Conservation (phyloP, 1,284 basidiomycete genomes). For the Hemileia vastatrix region DNA sequence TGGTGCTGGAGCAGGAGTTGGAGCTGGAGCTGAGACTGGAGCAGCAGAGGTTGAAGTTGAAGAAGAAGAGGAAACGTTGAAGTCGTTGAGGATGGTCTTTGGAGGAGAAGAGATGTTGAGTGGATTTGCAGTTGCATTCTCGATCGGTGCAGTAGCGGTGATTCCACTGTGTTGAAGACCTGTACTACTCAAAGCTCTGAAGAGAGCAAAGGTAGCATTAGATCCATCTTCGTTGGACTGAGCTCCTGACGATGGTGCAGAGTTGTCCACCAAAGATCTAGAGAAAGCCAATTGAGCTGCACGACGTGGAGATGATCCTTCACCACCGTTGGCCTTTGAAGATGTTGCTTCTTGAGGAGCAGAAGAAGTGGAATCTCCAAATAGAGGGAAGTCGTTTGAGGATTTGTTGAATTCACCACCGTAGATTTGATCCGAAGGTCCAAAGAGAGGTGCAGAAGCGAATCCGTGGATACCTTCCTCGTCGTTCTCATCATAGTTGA, state of each 20-base stretch:
- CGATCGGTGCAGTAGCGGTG: slow-evolving; percentile 24
- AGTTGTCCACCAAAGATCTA: slow-evolving; percentile 24
- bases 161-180: slow-evolving; percentile 29
- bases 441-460: neutral
- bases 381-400: slow-evolving; percentile 28
- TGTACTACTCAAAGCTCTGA: slow-evolving; percentile 28
- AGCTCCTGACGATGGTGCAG: slow-evolving; percentile 26
- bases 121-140: slow-evolving; percentile 30
- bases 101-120: slow-evolving; percentile 19
- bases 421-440: neutral
- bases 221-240: slow-evolving; percentile 7
- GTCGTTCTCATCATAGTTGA: slow-evolving; percentile 30
- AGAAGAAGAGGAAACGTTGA: slow-evolving; percentile 23
- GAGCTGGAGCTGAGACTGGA: neutral
- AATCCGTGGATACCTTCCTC: neutral
- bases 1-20: neutral
- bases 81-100: neutral
- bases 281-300: slow-evolving; percentile 23
- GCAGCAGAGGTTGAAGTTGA: slow-evolving; percentile 11
- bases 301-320: slow-evolving; percentile 24
- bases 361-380: slow-evolving; percentile 31
- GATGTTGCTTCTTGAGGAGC: slow-evolving; percentile 27
- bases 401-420: neutral
- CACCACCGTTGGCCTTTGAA: slow-evolving; percentile 16
- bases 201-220: slow-evolving; percentile 18